Percentiles rank a stretch among this genome's conserved stretches.
These are phyloP conservation scores for Colletotrichum brevisporum DNA, from an alignment of 2,329 filamentous ascomycete genomes.

Conservation along the genomic window DNA sequence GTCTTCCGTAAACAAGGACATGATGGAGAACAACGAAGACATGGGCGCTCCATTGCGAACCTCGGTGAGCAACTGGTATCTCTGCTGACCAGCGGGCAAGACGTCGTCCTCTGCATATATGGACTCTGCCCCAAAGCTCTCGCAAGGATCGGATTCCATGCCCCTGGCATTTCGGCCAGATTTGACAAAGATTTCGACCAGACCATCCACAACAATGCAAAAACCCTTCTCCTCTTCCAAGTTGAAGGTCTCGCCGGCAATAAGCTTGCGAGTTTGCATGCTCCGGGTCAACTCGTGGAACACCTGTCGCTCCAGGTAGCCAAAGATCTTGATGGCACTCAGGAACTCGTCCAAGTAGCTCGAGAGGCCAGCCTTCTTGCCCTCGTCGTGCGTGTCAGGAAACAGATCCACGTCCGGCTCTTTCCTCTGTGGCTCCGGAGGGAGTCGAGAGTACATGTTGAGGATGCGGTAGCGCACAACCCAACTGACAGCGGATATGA, in stretches of 20 bases:
- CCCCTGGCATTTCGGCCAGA: conserved; percentile 73
- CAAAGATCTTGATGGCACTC: conserved; percentile 99
- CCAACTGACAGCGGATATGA: conserved; percentile 92
- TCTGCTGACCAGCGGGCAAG: conserved; percentile 77
- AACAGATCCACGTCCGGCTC: conserved; percentile 96
- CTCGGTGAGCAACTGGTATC: conserved; percentile 95
- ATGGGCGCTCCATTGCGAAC: conserved; percentile 98
- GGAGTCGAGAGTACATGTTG: conserved; percentile 95
- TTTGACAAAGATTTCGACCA: conserved; percentile 98
- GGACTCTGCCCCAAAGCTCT: conserved; percentile 56
- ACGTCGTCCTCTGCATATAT: conserved; percentile 74
- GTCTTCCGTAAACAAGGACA: conserved; percentile 97
- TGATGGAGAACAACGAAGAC: conserved; percentile 97
- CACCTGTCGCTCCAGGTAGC: conserved; percentile 94
- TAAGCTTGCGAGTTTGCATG: conserved; percentile 97
- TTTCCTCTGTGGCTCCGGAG: conserved; percentile 94
- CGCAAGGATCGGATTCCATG: conserved; percentile 48
- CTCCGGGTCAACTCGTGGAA: conserved; percentile 98
- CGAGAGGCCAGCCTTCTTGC: conserved; percentile 90
- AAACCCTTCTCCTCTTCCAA: conserved; percentile 98
- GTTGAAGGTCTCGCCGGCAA: conserved; percentile 94
- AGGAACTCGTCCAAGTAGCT: conserved; percentile 98
- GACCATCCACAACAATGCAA: conserved; percentile 94
- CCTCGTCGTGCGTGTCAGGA: conserved; percentile 90
- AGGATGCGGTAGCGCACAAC: conserved; percentile 95